phyloP scores from a whole-genome alignment of 768 basidiomycete genomes.

The Russula sp. region DNA sequence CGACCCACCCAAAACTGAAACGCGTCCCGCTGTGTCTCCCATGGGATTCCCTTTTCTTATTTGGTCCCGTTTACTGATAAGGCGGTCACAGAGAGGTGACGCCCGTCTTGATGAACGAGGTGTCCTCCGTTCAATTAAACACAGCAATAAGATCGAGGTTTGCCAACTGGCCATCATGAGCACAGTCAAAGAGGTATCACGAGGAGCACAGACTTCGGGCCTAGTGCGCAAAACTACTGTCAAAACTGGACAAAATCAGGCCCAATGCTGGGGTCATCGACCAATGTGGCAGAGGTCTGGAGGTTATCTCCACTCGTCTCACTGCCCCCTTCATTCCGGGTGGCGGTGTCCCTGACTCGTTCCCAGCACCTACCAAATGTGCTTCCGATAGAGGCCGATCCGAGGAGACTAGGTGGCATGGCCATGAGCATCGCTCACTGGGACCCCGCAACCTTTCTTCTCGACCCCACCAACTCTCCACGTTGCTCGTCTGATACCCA shows the following conservation, averaged over 20 bases:
- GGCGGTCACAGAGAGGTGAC: neutral
- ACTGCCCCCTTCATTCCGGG: conserved; percentile 24
- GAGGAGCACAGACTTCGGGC: conserved; percentile 19
- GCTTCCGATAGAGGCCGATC: conserved; percentile 12
- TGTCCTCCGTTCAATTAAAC: conserved; percentile 2
- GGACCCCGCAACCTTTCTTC: conserved; percentile 18
- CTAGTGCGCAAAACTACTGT: conserved; percentile 29
- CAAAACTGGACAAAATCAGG: conserved; percentile 17
- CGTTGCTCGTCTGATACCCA: conserved; percentile 24
- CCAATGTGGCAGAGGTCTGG: conserved; percentile 11
- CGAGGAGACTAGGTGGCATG: conserved; percentile 15
- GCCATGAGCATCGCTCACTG: conserved; percentile 19
- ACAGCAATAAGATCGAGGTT: conserved; percentile 4
- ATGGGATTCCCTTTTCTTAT: conserved; percentile 11
- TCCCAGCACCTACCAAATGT: conserved; percentile 18
- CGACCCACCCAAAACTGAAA: conserved; percentile 10
- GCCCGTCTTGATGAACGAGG: conserved; percentile 7
- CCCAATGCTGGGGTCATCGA: conserved; percentile 7
- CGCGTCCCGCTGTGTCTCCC: neutral
- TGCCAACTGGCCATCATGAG: conserved; percentile 1
- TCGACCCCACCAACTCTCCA: conserved; percentile 13
- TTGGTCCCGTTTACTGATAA: conserved; percentile 2
- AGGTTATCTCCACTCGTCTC: conserved; percentile 22
- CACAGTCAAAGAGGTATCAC: conserved; percentile 24
- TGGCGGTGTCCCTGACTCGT: conserved; percentile 25